Evolutionary conservation across 805 yeast species (phyloP).

Genomic region (Cyberlindnera mycetangii): DNA sequence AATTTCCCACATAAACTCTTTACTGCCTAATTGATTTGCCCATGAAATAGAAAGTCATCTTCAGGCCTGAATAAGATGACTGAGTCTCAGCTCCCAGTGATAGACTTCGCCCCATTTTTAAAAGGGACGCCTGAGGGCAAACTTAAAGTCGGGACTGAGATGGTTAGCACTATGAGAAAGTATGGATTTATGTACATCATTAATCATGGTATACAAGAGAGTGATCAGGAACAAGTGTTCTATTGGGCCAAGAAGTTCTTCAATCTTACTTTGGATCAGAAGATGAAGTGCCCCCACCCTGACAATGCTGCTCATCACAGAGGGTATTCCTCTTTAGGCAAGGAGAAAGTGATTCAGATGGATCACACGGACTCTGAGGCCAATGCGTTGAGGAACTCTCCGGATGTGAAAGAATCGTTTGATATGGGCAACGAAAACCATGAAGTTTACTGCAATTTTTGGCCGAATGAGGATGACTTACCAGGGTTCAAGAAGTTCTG

Average conservation of each 20-base stretch:
- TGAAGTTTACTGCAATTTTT: conserved; percentile 20
- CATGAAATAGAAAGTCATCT: no score
- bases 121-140: conserved; percentile 26
- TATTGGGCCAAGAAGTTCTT: conserved; percentile 22
- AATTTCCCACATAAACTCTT: no score
- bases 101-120: conserved; percentile 28
- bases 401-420: conserved; percentile 28
- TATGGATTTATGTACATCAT: conserved; percentile 26
- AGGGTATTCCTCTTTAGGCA: conserved; percentile 27
- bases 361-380: conserved; percentile 20
- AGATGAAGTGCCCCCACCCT: conserved; percentile 26
- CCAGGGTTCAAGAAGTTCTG: conserved; percentile 24
- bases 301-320: conserved; percentile 24
- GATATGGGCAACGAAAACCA: conserved; percentile 23
- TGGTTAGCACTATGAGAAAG: conserved; percentile 25
- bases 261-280: conserved; percentile 11
- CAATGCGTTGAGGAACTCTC: conserved; percentile 16
- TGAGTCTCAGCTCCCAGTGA: conserved; percentile 26
- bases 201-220: conserved; percentile 23
- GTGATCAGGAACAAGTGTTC: conserved; percentile 15
- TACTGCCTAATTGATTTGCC: no score
- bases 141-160: conserved; percentile 21
- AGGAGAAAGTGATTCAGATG: conserved; percentile 28
- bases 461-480: conserved; percentile 25
- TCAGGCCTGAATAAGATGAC: no score